Base-by-base conservation (phyloP, 2,329 filamentous ascomycete species). In the Aspergillus fumigatiaffinis region DNA sequence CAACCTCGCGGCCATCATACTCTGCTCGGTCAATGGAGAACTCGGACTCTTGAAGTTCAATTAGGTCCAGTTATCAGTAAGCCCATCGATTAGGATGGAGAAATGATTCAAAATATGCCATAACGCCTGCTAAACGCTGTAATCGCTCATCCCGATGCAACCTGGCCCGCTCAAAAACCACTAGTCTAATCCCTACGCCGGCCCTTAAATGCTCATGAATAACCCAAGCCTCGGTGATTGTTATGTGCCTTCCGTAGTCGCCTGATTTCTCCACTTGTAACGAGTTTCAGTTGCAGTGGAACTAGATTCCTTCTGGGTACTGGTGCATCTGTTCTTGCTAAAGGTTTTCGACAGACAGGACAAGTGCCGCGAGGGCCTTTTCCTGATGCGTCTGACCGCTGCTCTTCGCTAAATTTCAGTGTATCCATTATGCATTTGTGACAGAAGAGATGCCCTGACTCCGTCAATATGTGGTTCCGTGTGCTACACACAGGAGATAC, bases 401-500 rank as follows among this genome's bases (percentile, higher is more conserved):
- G 79, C 60, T 80, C 79, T 62, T 85, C 82, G 47, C 80, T 79
- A 26, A 80, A 80, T 42, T 81, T 81, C 20, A 87, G 71, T n/a
- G 83, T 81, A 66, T 85, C 82, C 52, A 82, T 79, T 46, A 87
- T 80, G 63, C 85, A 87, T 38, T 81, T 80, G 63, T 87, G 84
- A 67, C 85, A 87, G 70, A 87, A 87, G 25, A 87, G 75, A 66
- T 87, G 85, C 0, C 84, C 83, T 9, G 20, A 10, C 38, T 1
- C 21, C 66, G 47, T 65, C 20, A 63, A 55, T 56, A 46, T 50
- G 26, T 26, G 58, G 20, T 29, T 50, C 25, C 12, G 17, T 17
- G 9, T 10, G 9, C 9, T 47, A 2, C 21, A 2, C 20, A 2
- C 44, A 14, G 38, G 10, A 21, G 14, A 28, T 23, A 74, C 80